These are phyloP conservation scores for Komagataella kurtzmanii DNA, from an alignment of 805 yeast genomes.

Conservation along the genomic window DNA sequence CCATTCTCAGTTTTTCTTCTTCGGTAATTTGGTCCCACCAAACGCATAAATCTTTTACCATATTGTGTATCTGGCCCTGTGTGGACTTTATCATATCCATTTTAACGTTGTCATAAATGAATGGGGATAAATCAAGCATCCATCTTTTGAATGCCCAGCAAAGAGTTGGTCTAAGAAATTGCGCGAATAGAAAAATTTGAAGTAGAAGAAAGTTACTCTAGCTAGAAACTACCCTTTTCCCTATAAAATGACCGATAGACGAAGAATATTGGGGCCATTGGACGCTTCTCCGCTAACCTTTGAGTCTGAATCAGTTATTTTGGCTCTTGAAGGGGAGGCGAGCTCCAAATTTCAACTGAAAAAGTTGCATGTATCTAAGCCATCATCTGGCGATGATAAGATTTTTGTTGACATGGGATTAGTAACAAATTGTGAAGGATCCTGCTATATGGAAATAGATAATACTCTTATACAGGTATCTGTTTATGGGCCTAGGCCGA, in stretches of 20 bases:
- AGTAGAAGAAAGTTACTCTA: not conserved
- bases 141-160: too few species aligned
- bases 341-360: constrained; percentile 7
- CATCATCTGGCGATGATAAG: constrained; percentile 16
- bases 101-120: not conserved
- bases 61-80: not conserved
- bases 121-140: not conserved
- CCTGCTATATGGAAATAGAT: constrained; percentile 63
- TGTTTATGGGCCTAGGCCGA: constrained; percentile 85
- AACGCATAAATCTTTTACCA: not conserved
- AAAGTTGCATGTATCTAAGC: constrained; percentile 1
- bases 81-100: not conserved
- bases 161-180: not conserved
- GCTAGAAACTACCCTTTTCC: not conserved
- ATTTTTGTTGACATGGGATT: constrained; percentile 53
- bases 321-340: constrained; percentile 3
- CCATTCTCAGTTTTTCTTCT: not conserved
- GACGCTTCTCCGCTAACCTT: constrained; percentile 43
- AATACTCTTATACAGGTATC: constrained; percentile 51
- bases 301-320: constrained; percentile 8
- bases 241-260: constrained; percentile 48
- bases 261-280: constrained; percentile 77
- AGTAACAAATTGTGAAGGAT: constrained; percentile 66
- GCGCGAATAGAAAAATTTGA: not conserved
- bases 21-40: not conserved